Evolutionary conservation across 2,329 filamentous ascomycete species (phyloP).

Genomic region (Neofusicoccum sp.): DNA sequence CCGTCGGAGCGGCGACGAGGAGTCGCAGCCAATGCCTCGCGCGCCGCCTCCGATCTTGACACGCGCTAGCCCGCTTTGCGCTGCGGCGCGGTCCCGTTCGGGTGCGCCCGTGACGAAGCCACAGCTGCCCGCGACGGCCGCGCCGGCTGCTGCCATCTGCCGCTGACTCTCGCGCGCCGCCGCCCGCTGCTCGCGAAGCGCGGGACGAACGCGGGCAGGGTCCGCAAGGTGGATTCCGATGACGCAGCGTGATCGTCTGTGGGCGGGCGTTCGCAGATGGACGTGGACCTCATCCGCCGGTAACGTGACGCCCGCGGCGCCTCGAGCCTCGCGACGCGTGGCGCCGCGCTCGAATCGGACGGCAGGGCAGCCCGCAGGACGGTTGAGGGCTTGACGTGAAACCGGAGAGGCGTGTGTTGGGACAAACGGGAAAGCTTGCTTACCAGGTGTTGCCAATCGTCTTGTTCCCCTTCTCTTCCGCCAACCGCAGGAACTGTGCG

Average conservation of each 20-base stretch:
- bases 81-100: slow-evolving; percentile 7
- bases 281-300: slow-evolving; percentile 3
- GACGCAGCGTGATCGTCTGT: slow-evolving; percentile 7
- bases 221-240: slow-evolving; percentile 10
- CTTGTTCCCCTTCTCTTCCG: slow-evolving; percentile 87
- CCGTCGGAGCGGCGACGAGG: background rate
- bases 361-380: background rate
- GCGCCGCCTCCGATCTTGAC: slow-evolving; percentile 4
- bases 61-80: slow-evolving; percentile 15
- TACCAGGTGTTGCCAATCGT: slow-evolving; percentile 95
- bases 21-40: slow-evolving; percentile 11
- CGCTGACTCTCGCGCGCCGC: background rate
- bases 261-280: background rate
- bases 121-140: slow-evolving; percentile 3
- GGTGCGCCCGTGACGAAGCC: slow-evolving; percentile 18
- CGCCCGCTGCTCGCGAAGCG: background rate
- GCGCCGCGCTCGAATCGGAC: background rate
- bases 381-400: background rate
- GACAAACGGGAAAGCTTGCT: slow-evolving; percentile 44
- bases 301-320: slow-evolving; percentile 1
- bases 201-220: slow-evolving; percentile 12
- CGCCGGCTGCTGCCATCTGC: background rate
- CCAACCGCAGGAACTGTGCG: slow-evolving; percentile 88
- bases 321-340: background rate
- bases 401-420: slow-evolving; percentile 23